A percentile compares a stretch with the other conserved stretches of the same genome.
Evolutionary conservation across 148 eudicot genomes (phyloP).

Genomic region (Chenopodium quinoa): DNA sequence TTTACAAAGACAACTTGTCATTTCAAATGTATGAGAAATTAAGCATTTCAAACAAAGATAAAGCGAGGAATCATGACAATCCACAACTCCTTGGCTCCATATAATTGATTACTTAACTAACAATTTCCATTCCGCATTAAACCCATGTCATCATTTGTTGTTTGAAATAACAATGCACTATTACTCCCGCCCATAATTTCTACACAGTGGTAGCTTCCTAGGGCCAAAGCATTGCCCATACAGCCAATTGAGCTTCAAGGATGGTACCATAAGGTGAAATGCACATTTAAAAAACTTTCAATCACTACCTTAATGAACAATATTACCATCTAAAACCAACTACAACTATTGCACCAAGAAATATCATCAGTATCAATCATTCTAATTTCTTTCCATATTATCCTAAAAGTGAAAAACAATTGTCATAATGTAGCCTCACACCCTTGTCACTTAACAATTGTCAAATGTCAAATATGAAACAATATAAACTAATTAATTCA

Average conservation of each 20-base stretch:
- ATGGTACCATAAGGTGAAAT: not conserved
- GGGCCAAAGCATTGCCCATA: not conserved
- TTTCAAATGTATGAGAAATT: not conserved
- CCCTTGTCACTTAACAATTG: not conserved
- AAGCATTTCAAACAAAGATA: not conserved
- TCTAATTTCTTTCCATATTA: not conserved
- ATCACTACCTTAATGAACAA: not conserved
- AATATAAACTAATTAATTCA: not conserved
- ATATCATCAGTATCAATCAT: not conserved
- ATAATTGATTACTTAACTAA: not conserved
- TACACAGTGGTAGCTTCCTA: not conserved
- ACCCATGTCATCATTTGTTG: not conserved
- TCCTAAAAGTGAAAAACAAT: not conserved
- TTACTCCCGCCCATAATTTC: not conserved
- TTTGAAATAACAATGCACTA: not conserved
- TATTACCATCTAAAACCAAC: not conserved
- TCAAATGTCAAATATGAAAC: not conserved
- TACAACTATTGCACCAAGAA: not conserved
- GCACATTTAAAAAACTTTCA: not conserved
- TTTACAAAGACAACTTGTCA: not conserved
- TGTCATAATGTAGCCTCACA: not conserved
- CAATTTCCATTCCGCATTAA: not conserved
- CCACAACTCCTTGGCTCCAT: not conserved
- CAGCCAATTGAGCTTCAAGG: not conserved
- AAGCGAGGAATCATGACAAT: not conserved